These are phyloP conservation scores for Ilyonectria mors-panacis DNA, from an alignment of 2,329 filamentous ascomycete genomes.

Conservation along the genomic window DNA sequence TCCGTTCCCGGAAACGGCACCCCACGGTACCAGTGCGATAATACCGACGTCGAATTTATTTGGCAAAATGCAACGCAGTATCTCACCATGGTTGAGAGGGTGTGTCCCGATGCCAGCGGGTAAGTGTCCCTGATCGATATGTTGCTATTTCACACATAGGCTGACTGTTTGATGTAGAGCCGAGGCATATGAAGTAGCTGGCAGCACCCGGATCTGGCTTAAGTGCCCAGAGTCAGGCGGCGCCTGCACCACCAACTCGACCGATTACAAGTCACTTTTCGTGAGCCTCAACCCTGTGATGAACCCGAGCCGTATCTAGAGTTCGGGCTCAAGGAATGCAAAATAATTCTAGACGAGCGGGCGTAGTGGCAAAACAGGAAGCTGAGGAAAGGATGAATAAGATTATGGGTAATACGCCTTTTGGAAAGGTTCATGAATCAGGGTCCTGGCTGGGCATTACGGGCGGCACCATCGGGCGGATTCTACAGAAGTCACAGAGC, in stretches of 20 bases:
- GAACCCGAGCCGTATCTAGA: slow-evolving; percentile 16
- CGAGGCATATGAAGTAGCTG: slow-evolving; percentile 51
- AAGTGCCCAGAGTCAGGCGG: slow-evolving; percentile 38
- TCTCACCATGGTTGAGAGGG: slow-evolving; percentile 62
- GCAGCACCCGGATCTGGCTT: slow-evolving; percentile 43
- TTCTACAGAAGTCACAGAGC: neutral
- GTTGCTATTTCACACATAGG: neutral
- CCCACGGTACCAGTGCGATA: slow-evolving; percentile 60
- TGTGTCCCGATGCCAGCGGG: slow-evolving; percentile 57
- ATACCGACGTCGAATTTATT: slow-evolving; percentile 60
- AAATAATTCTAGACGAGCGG: neutral
- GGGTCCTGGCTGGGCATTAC: neutral
- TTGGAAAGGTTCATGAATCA: neutral
- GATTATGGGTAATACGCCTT: neutral
- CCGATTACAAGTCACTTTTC: slow-evolving; percentile 49
- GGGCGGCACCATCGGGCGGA: neutral
- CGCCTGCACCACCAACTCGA: slow-evolving; percentile 49
- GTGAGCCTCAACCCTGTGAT: slow-evolving; percentile 50
- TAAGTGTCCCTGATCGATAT: slow-evolving; percentile 44
- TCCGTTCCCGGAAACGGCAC: slow-evolving; percentile 44
- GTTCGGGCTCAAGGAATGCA: neutral
- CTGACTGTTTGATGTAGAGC: slow-evolving; percentile 38
- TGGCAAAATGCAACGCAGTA: slow-evolving; percentile 49
- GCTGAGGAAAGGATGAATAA: neutral
- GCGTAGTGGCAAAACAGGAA: neutral